These are phyloP conservation scores for Tolypocladium tropicale DNA, from an alignment of 2,329 filamentous ascomycete genomes.

Conservation along the genomic window DNA sequence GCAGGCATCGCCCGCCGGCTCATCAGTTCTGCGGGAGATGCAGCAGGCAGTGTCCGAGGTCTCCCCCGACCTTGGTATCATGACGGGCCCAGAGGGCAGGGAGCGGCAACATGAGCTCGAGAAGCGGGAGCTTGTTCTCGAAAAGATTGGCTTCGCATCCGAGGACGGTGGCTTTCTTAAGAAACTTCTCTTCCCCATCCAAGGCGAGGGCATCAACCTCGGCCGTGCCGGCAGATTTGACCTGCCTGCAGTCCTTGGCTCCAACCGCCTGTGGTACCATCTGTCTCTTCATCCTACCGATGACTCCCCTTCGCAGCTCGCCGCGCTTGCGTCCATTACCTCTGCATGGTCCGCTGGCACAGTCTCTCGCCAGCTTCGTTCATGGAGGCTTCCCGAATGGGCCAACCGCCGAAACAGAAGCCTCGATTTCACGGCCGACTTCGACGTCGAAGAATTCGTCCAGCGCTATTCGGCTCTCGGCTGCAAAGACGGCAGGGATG, in stretches of 20 bases:
- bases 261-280: slow-evolving; percentile 93
- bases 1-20: slow-evolving; percentile 60
- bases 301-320: slow-evolving; percentile 64
- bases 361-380: slow-evolving; percentile 83
- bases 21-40: slow-evolving; percentile 81
- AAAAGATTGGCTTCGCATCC: slow-evolving; percentile 75
- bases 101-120: slow-evolving; percentile 73
- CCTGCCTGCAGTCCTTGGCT: slow-evolving; percentile 60
- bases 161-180: slow-evolving; percentile 77
- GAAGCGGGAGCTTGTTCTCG: slow-evolving; percentile 70
- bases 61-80: slow-evolving; percentile 69
- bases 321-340: slow-evolving; percentile 60
- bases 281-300: slow-evolving; percentile 87
- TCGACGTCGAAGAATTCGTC: slow-evolving; percentile 86
- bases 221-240: slow-evolving; percentile 73
- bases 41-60: slow-evolving; percentile 67
- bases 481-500: slow-evolving; percentile 82
- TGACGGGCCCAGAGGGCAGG: slow-evolving; percentile 52
- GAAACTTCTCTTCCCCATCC: slow-evolving; percentile 68
- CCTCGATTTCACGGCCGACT: slow-evolving; percentile 93
- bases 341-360: slow-evolving; percentile 88
- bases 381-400: slow-evolving; percentile 94
- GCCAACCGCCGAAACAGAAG: slow-evolving; percentile 84
- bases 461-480: slow-evolving; percentile 74
- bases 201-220: slow-evolving; percentile 68